These are phyloP conservation scores for Syncephalastrum monosporum DNA, from an alignment of 371 early-diverging fungal species.

Conservation along the genomic window DNA sequence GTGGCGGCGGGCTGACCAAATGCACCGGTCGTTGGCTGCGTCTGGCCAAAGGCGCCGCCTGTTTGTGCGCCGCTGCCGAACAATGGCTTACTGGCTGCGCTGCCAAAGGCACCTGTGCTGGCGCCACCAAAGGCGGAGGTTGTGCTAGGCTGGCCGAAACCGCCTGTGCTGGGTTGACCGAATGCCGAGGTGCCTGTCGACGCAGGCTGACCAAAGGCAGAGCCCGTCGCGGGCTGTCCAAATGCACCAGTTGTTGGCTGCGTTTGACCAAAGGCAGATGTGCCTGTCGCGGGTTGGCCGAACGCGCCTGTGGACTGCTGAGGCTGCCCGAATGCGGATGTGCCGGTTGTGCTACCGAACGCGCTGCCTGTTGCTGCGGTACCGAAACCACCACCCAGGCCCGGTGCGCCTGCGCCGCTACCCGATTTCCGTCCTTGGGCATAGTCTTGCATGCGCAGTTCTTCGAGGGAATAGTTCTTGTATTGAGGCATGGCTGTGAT, in stretches of 20 bases:
- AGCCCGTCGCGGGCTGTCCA: constrained; percentile 33
- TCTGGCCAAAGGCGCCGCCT: constrained; percentile 13
- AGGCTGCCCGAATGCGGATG: constrained; percentile 27
- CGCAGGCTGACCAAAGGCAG: constrained; percentile 26
- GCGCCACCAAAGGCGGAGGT: constrained; percentile 34
- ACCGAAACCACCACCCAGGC: constrained; percentile 34
- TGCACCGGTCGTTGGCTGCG: constrained; percentile 10
- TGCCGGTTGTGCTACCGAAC: constrained; percentile 26
- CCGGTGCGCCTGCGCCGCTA: constrained; percentile 23
- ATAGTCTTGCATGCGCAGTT: constrained; percentile 92
- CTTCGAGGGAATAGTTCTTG: constrained; percentile 84
- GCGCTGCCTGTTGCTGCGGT: constrained; percentile 32
- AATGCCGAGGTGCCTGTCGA: constrained; percentile 30
- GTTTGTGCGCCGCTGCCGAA: constrained; percentile 25
- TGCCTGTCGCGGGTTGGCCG: constrained; percentile 26
- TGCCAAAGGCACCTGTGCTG: constrained; percentile 33
- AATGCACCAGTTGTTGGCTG: constrained; percentile 27
- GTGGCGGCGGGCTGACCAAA: constrained; percentile 29
- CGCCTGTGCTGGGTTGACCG: constrained; percentile 24
- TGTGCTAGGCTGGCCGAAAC: constrained; percentile 52
- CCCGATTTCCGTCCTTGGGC: constrained; percentile 76
- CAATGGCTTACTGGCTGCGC: constrained; percentile 32
- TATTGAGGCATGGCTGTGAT: constrained; percentile 93
- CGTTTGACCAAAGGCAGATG: constrained; percentile 53
- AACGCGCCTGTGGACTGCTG: constrained; percentile 17